Conservation (phyloP, 768 basidiomycete species). For the Naematelia aurantialba region DNA sequence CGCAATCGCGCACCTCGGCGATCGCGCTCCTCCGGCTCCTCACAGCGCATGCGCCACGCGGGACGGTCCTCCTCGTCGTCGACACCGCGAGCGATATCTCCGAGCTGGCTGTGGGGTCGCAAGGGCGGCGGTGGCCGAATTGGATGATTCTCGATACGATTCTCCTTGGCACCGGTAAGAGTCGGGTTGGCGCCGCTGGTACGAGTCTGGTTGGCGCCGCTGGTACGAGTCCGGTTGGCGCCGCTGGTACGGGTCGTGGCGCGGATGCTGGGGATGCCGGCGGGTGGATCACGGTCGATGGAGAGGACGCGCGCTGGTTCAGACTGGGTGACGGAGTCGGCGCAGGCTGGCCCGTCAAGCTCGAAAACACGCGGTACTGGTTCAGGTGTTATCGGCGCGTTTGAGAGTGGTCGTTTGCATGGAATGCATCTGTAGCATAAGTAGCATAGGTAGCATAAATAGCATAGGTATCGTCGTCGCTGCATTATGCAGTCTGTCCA, state of each 20-base stretch:
- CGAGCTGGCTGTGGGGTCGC: slow-evolving; percentile 31
- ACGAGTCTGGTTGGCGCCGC: not conserved
- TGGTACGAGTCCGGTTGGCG: no score
- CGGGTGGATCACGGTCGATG: slow-evolving; percentile 36
- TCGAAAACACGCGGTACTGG: slow-evolving; percentile 51
- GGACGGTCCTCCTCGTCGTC: slow-evolving; percentile 38
- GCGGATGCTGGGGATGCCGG: not conserved
- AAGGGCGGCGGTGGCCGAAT: slow-evolving; percentile 43
- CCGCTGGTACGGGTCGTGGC: slow-evolving; percentile 2
- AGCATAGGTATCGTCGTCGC: no score
- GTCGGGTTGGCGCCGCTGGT: not conserved
- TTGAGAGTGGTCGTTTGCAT: slow-evolving; percentile 5
- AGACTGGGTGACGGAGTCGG: slow-evolving; percentile 37
- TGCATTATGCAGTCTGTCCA: no score
- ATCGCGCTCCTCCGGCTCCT: slow-evolving; percentile 19
- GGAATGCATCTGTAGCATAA: not conserved
- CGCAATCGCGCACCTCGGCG: slow-evolving; percentile 42
- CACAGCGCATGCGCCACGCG: slow-evolving; percentile 21
- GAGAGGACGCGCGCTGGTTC: slow-evolving; percentile 43
- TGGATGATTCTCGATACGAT: slow-evolving; percentile 38
- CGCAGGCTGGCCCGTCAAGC: slow-evolving; percentile 41
- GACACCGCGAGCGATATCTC: slow-evolving; percentile 44
- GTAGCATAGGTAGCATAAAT: not conserved
- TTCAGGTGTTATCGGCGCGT: slow-evolving; percentile 40
- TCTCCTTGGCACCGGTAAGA: not conserved